phyloP scores from a whole-genome alignment of 192 early-diverging fungal species.

The Linderina pennispora region DNA sequence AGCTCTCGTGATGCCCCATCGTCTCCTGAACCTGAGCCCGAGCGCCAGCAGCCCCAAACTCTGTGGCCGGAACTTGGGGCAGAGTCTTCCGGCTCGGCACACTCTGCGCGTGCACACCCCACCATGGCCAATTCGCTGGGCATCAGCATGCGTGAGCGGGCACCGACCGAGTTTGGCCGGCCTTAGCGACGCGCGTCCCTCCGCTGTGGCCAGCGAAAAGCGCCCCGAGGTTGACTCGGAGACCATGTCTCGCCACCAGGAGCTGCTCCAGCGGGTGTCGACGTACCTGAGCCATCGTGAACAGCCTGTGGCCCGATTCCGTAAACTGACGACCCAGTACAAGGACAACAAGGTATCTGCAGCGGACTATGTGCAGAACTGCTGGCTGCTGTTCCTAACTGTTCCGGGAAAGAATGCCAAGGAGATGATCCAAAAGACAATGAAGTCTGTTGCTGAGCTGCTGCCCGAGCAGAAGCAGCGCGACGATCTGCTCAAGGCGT shows the following conservation, averaged over 20 bases:
- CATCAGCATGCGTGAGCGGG: conserved; percentile 2
- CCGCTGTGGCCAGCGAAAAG: no score
- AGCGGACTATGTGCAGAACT: conserved; percentile 34
- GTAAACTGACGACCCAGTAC: conserved; percentile 31
- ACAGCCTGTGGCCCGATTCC: conserved; percentile 39
- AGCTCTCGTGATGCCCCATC: neutral
- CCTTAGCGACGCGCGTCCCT: no score
- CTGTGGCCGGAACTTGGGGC: conserved; percentile 5
- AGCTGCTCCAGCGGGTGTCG: conserved; percentile 39
- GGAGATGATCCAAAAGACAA: conserved; percentile 42
- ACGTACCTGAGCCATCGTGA: conserved; percentile 43
- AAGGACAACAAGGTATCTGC: conserved; percentile 18
- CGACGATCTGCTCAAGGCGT: conserved; percentile 15
- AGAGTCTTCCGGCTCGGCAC: no score
- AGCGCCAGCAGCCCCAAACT: conserved; percentile 32
- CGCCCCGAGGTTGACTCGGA: conserved; percentile 3
- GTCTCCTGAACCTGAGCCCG: conserved; percentile 10
- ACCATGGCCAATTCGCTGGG: neutral
- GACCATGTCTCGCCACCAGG: conserved; percentile 21
- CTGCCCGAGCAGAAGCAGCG: conserved; percentile 17
- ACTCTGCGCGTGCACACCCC: no score
- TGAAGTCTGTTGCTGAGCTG: conserved; percentile 18
- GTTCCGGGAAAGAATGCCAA: conserved; percentile 41
- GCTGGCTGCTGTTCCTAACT: conserved; percentile 41
- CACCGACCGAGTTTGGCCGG: conserved; percentile 19